Percentiles rank a stretch among this genome's conserved stretches.
phyloP scores from a whole-genome alignment of 768 basidiomycete species.

The Auriscalpium orientale region DNA sequence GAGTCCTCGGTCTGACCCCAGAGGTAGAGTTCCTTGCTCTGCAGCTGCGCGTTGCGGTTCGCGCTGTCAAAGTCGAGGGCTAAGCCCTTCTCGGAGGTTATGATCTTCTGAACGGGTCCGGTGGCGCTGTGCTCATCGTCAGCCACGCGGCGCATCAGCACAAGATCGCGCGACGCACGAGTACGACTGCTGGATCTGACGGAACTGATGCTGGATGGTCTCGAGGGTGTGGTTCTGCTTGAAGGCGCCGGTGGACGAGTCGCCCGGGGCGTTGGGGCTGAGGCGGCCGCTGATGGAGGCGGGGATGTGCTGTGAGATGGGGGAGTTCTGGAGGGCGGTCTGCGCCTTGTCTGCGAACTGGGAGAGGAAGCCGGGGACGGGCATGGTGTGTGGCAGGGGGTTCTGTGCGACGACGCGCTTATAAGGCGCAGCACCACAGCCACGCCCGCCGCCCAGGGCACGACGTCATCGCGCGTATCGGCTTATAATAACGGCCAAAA shows the following conservation, averaged over 20 bases:
- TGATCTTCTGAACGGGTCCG: constrained; percentile 66
- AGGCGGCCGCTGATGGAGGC: constrained; percentile 28
- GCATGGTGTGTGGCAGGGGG: constrained; percentile 31
- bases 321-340: constrained; percentile 54
- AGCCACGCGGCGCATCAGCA: not conserved
- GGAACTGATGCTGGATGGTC: constrained; percentile 63
- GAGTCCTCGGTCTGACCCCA: constrained; percentile 71
- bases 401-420: constrained; percentile 8
- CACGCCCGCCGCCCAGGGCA: not conserved
- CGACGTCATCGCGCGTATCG: constrained; percentile 19
- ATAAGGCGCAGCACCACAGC: constrained; percentile 10
- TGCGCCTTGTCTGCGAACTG: constrained; percentile 74
- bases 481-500: not conserved
- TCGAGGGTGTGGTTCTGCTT: constrained; percentile 48
- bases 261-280: constrained; percentile 22
- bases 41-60: constrained; percentile 56
- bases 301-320: constrained; percentile 52
- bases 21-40: constrained; percentile 79
- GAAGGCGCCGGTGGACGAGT: constrained; percentile 8
- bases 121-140: constrained; percentile 35
- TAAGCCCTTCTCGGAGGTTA: constrained; percentile 72
- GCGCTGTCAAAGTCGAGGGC: constrained; percentile 66
- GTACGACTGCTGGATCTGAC: constrained; percentile 70
- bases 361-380: constrained; percentile 54
- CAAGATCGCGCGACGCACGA: constrained; percentile 31